Evolutionary conservation across 139 green algal species (phyloP).

Genomic region (Chloropicon primus): DNA sequence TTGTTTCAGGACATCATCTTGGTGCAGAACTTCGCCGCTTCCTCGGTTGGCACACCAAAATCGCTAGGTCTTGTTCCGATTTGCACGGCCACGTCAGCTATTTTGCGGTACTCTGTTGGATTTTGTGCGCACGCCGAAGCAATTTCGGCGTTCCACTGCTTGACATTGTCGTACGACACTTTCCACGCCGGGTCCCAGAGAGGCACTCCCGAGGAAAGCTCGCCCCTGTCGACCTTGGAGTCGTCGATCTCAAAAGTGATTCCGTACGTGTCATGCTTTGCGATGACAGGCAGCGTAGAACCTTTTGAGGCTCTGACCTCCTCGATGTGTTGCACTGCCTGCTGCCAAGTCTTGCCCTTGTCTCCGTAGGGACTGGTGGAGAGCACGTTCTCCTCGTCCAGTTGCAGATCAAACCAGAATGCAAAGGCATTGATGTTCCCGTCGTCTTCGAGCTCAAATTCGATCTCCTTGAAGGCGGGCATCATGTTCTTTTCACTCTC

Average conservation of each 20-base stretch:
- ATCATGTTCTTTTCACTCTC: constrained; percentile 27
- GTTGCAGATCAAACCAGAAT: constrained; percentile 65
- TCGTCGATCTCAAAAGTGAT: constrained; percentile 19
- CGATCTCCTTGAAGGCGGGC: constrained; percentile 13
- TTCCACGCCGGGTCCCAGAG: constrained; percentile 29
- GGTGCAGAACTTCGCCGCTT: constrained; percentile 33
- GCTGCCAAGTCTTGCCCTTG: constrained; percentile 26
- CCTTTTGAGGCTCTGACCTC: constrained; percentile 29
- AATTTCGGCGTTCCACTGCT: constrained; percentile 27
- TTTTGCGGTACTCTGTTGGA: constrained; percentile 38
- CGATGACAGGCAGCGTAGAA: constrained; percentile 20
- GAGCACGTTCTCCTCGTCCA: constrained; percentile 21
- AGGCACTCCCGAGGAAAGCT: constrained; percentile 2
- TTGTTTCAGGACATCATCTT: not conserved
- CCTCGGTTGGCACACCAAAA: constrained; percentile 28
- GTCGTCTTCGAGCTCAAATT: constrained; percentile 6
- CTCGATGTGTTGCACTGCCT: constrained; percentile 55
- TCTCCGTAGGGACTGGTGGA: constrained; percentile 14
- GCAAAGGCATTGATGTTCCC: constrained; percentile 51
- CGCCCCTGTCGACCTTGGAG: constrained; percentile 10
- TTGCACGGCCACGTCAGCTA: constrained; percentile 31
- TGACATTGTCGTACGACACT: constrained; percentile 11
- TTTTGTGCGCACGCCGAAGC: constrained; percentile 36
- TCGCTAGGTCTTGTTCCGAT: constrained; percentile 40
- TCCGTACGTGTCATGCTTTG: constrained; percentile 27